Evolutionary conservation across 2,329 filamentous ascomycete species (phyloP), one percentile per base, ranked within the genome.

Genomic region (Endoconidiophora laricicola): DNA sequence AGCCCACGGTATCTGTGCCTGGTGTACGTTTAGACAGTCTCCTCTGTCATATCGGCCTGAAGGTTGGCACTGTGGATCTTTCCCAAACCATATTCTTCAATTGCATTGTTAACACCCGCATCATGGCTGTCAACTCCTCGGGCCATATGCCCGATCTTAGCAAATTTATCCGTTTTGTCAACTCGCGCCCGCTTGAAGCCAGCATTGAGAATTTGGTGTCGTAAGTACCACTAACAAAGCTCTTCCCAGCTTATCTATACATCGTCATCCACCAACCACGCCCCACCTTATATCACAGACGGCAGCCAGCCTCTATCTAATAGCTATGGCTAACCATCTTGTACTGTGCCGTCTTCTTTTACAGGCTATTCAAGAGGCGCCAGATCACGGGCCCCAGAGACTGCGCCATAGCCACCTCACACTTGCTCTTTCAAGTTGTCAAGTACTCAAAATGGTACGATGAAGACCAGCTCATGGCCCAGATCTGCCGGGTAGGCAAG

Each of bases 401-500:
- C 63, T 95, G 88, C 66, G 91, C 91, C 52, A 79, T 91, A 53
- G 88, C 88, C 54, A 96, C 90, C 2, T 85, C 88, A 20, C 83
- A 93, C 58, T 79, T 96, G 24, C 78, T 98, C 41, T 76, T 87
- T 47, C 83, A 86, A 54, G 84, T 95, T 20, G 85, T 98, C 47
- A 84, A 84, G 33, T 80, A 80, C 56, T 83, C 83, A 57, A 84
- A 81, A 62, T 88, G 82, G 68, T 73, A 74, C 54, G 83, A 90
- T 62, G 81, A 87, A 44, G 76, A 79, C 46, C 79, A 81, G 59
- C 78, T 98, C 46, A 78, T 96, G 53, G 76, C 81, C 58, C 80
- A 85, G 56, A 80, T 98, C 54, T 80, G 84, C 56, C 74, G 79
- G 53, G 79, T 90, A 22, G 91, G 91, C 50, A 75, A 79, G 57